Evolutionary conservation across 164 flowering plant species (phyloP).

Genomic region (Akebia trifoliata): DNA sequence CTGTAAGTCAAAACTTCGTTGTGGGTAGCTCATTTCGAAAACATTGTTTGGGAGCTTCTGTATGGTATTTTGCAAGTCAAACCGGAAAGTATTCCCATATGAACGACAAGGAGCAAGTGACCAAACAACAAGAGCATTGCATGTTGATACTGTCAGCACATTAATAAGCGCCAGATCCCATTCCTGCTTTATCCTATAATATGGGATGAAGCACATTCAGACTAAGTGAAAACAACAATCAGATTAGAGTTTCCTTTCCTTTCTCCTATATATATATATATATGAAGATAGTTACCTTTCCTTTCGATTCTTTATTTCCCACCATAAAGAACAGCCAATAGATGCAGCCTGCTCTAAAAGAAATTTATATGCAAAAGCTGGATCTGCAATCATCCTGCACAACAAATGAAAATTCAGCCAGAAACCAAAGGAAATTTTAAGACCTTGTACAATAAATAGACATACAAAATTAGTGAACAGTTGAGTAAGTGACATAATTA

Average conservation of each 20-base stretch:
- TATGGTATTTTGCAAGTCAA: conserved; percentile 86
- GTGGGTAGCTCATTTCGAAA: conserved; percentile 86
- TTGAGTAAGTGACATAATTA: not conserved
- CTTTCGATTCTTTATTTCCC: conserved; percentile 84
- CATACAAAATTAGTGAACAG: not conserved
- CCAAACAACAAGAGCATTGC: conserved; percentile 93
- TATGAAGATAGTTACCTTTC: conserved; percentile 46
- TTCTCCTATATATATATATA: conserved; percentile 3
- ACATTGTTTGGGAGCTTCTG: conserved; percentile 99
- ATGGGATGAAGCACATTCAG: not conserved
- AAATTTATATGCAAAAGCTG: conserved; percentile 70
- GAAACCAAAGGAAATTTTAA: not conserved
- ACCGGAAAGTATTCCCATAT: conserved; percentile 83
- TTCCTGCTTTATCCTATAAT: conserved; percentile 77
- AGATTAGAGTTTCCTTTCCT: not conserved
- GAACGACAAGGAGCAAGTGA: conserved; percentile 98
- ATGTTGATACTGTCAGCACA: conserved; percentile 74
- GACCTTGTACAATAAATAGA: not conserved
- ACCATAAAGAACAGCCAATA: conserved; percentile 83
- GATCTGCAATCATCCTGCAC: conserved; percentile 95
- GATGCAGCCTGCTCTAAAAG: conserved; percentile 78
- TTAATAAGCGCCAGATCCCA: conserved; percentile 97
- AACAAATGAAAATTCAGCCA: conserved; percentile 9
- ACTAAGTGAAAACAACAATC: conserved; percentile 1
- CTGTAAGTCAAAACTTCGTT: conserved; percentile 77